These are phyloP conservation scores for Pneumocystis carinii DNA, from an alignment of 1,139 yeast species.

Conservation along the genomic window DNA sequence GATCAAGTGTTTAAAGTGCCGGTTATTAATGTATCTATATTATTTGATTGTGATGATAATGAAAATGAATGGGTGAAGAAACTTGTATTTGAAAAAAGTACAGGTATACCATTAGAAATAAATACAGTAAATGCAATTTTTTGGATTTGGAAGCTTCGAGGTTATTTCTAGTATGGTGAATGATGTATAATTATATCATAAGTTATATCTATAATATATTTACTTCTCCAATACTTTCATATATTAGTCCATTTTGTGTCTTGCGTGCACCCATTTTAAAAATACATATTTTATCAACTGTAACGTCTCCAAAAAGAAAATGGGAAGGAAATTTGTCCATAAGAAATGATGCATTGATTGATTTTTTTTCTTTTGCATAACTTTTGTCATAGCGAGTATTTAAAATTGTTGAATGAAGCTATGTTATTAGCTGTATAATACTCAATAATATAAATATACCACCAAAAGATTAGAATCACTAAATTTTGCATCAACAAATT, in stretches of 20 bases:
- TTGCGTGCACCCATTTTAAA: neutral
- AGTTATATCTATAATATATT: neutral
- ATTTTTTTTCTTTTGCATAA: neutral
- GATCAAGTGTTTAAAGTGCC: neutral
- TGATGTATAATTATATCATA: neutral
- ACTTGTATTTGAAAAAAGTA: neutral
- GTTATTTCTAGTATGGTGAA: neutral
- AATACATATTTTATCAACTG: neutral
- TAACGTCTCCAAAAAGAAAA: neutral
- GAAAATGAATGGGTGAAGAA: neutral
- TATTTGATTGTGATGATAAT: neutral
- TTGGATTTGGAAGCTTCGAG: neutral
- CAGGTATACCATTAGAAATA: neutral
- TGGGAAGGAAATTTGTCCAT: neutral
- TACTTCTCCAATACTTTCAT: neutral
- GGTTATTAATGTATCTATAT: neutral
- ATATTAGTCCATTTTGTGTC: neutral
- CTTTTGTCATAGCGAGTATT: neutral
- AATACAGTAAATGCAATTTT: neutral
- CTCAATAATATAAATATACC: neutral
- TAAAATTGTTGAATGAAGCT: conserved; percentile 1
- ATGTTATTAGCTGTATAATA: neutral
- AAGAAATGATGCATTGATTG: neutral
- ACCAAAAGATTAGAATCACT: neutral
- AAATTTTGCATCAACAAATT: neutral